These are phyloP conservation scores for Kwoniella newhampshirensis DNA, from an alignment of 768 basidiomycete species.

Conservation along the genomic window DNA sequence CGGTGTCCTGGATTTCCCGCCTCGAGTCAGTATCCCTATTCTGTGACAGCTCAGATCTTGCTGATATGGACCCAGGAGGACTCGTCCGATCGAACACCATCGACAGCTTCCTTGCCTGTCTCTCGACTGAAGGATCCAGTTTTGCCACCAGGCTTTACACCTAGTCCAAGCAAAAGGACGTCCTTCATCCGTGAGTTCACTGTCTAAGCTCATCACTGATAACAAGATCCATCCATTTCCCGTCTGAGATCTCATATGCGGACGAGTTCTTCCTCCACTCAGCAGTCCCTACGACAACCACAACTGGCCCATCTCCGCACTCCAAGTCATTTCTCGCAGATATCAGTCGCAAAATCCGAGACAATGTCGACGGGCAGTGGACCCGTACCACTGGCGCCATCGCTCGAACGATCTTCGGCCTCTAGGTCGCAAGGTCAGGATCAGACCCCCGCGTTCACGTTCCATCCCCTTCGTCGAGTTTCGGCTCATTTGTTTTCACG, in stretches of 20 bases:
- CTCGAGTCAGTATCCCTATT: conserved; percentile 9
- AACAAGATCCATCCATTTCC: conserved; percentile 40
- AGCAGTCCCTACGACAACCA: conserved; percentile 21
- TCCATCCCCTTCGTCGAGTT: conserved; percentile 40
- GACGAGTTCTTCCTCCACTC: conserved; percentile 36
- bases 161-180: conserved; percentile 19
- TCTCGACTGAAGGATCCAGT: not conserved
- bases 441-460: conserved; percentile 33
- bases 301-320: conserved; percentile 26
- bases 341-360: conserved; percentile 30
- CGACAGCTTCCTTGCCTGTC: conserved; percentile 1
- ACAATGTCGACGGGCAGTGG: conserved; percentile 17
- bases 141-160: conserved; percentile 16
- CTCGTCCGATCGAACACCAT: conserved; percentile 14
- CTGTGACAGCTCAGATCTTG: not conserved
- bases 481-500: conserved; percentile 27
- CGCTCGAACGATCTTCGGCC: not conserved
- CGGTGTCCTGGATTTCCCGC: conserved; percentile 14
- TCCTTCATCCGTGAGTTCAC: conserved; percentile 28
- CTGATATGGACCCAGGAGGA: conserved; percentile 1
- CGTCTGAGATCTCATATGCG: conserved; percentile 52
- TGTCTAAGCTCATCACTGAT: not conserved
- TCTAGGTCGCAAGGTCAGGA: not conserved
- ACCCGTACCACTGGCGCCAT: not conserved
- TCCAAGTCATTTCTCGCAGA: conserved; percentile 38